Conservation (phyloP, 2,329 filamentous ascomycete genomes). For the Chaetoscypha palmicola region DNA sequence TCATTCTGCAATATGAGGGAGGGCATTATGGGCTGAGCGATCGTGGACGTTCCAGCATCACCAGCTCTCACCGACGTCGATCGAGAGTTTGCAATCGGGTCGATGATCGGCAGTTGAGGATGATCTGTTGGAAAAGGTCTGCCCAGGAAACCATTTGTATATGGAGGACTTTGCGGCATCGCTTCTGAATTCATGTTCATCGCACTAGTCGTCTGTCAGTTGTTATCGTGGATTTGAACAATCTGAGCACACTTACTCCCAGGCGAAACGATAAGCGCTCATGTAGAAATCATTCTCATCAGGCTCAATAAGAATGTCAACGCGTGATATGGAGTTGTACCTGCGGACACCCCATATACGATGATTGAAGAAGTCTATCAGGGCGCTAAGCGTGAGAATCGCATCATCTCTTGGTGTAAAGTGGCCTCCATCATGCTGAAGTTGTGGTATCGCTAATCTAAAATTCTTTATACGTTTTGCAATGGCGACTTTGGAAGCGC, state of each 20-base stretch:
- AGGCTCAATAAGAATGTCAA: constrained; percentile 6
- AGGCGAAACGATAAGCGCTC: constrained; percentile 2
- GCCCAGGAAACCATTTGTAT: background rate
- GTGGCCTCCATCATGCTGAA: constrained; percentile 2
- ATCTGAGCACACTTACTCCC: constrained; percentile 1
- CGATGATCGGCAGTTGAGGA: constrained; percentile 1
- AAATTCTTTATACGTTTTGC: background rate
- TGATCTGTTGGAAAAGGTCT: constrained; percentile 1
- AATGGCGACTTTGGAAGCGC: constrained; percentile 1
- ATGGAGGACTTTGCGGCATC: background rate
- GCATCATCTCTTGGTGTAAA: constrained; percentile 7
- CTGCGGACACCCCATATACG: constrained; percentile 3
- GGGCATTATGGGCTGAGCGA: too few relatives aligned
- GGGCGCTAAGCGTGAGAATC: background rate
- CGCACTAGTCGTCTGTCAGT: background rate
- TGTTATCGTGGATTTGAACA: background rate
- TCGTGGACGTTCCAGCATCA: too few relatives aligned
- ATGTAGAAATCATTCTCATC: background rate
- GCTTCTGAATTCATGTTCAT: background rate
- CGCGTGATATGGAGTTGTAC: background rate
- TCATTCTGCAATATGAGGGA: too few relatives aligned
- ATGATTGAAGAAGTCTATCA: constrained; percentile 7
- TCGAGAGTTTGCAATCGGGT: background rate
- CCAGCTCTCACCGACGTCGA: too few relatives aligned
- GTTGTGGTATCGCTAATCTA: constrained; percentile 3